Conservation (phyloP, 2,329 filamentous ascomycete genomes). For the Microdochium nivale region DNA sequence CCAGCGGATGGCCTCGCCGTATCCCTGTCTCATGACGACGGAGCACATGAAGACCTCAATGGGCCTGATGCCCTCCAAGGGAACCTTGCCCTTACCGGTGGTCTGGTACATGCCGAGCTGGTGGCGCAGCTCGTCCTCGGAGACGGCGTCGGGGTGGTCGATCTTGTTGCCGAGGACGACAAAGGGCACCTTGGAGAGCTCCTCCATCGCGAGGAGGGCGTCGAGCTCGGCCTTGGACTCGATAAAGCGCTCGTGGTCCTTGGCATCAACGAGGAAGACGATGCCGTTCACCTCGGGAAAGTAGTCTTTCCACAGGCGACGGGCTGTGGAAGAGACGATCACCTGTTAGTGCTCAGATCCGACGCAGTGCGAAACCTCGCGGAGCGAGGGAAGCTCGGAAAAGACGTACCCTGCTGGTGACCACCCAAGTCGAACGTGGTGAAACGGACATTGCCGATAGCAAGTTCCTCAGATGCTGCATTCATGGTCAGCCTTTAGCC, state of each 20-base stretch:
- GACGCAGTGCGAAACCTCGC: not conserved
- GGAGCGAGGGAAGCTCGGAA: conserved; percentile 6
- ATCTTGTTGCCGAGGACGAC: conserved; percentile 98
- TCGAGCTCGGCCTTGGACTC: conserved; percentile 98
- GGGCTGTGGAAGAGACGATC: conserved; percentile 43
- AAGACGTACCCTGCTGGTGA: conserved; percentile 71
- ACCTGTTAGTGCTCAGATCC: conserved; percentile 1
- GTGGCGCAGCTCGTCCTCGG: conserved; percentile 89
- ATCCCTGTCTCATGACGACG: conserved; percentile 95
- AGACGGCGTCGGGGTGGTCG: conserved; percentile 91
- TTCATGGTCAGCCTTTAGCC: conserved; percentile 12
- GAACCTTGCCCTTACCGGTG: conserved; percentile 91
- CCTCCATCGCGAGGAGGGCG: conserved; percentile 91
- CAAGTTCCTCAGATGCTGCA: conserved; percentile 79
- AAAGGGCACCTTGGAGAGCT: conserved; percentile 91
- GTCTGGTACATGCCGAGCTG: conserved; percentile 93
- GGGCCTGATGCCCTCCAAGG: conserved; percentile 81
- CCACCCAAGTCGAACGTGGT: conserved; percentile 91
- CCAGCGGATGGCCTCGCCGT: conserved; percentile 87
- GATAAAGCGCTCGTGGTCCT: conserved; percentile 87
- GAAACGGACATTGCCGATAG: conserved; percentile 88
- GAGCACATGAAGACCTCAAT: conserved; percentile 99
- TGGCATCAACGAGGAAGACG: conserved; percentile 95
- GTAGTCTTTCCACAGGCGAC: conserved; percentile 93
- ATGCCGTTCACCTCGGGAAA: conserved; percentile 95